phyloP scores from a whole-genome alignment of 2,329 filamentous ascomycete species.

The Hirsutella thompsonii region DNA sequence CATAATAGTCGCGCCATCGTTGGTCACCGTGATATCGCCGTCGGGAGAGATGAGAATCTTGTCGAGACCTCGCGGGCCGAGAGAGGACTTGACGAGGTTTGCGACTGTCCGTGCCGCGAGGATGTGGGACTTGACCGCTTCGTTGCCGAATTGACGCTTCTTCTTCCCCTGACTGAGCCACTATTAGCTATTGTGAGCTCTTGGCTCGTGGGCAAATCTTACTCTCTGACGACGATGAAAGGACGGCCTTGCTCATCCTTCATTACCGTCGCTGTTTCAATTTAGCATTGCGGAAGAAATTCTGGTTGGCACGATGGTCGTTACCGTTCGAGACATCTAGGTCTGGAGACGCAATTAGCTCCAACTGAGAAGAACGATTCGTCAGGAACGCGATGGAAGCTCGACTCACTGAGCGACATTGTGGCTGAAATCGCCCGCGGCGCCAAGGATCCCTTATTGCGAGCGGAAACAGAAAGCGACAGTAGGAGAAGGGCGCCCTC shows the following conservation, averaged over 20 bases:
- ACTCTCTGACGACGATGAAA: conserved; percentile 98
- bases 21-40: conserved; percentile 97
- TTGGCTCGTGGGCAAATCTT: conserved; percentile 24
- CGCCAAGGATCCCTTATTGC: conserved; percentile 11
- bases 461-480: neutral
- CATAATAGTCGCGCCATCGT: conserved; percentile 95
- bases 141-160: conserved; percentile 91
- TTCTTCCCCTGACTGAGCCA: conserved; percentile 77
- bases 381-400: neutral
- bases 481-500: conserved; percentile 5
- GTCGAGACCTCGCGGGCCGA: conserved; percentile 90
- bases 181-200: conserved; percentile 9
- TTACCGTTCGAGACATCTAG: conserved; percentile 76
- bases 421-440: conserved; percentile 15
- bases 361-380: conserved; percentile 3
- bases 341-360: conserved; percentile 40
- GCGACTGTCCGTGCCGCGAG: conserved; percentile 91
- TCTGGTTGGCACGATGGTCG: conserved; percentile 4
- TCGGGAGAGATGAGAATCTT: conserved; percentile 99
- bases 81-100: conserved; percentile 92
- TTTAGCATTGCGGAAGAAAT: conserved; percentile 6
- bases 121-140: conserved; percentile 97
- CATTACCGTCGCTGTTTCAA: conserved; percentile 52
- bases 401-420: conserved; percentile 26
- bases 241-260: conserved; percentile 96